Evolutionary conservation across 169 alveolate genomes (phyloP).

Genomic region (Plasmodium falciparum): DNA sequence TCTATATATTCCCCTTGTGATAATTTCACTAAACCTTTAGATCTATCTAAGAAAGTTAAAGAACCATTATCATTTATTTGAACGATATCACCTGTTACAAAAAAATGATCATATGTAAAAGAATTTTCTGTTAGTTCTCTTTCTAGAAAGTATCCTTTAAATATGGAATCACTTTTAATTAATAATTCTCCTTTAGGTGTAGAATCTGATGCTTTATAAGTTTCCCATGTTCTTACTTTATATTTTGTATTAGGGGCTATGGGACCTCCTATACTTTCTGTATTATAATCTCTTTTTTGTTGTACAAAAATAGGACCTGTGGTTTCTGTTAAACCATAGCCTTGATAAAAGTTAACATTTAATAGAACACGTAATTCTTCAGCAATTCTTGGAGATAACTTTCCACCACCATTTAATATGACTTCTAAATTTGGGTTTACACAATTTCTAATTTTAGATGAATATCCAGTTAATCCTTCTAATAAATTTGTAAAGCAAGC

Average conservation of each 20-base stretch:
- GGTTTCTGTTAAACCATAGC: constrained; percentile 66
- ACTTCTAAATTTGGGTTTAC: constrained; percentile 23
- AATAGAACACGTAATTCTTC: constrained; percentile 23
- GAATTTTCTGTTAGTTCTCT: constrained; percentile 90
- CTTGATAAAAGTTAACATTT: constrained; percentile 42
- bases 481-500: not conserved
- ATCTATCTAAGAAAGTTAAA: constrained; percentile 94
- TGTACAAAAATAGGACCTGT: constrained; percentile 44
- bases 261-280: constrained; percentile 49
- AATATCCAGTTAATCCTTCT: constrained; percentile 9
- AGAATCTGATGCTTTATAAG: constrained; percentile 80
- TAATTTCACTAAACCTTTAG: constrained; percentile 94
- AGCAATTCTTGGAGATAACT: constrained; percentile 34
- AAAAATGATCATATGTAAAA: constrained; percentile 90
- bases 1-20: constrained; percentile 97
- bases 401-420: constrained; percentile 61
- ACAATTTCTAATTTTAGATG: constrained; percentile 28
- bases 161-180: constrained; percentile 89
- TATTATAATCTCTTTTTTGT: not conserved
- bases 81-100: constrained; percentile 95
- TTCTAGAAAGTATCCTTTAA: constrained; percentile 93
- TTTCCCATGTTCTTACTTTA: constrained; percentile 64
- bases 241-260: not conserved
- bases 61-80: constrained; percentile 90
- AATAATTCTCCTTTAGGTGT: constrained; percentile 95